phyloP scores from a whole-genome alignment of 768 basidiomycete species.

The Panus rudis region DNA sequence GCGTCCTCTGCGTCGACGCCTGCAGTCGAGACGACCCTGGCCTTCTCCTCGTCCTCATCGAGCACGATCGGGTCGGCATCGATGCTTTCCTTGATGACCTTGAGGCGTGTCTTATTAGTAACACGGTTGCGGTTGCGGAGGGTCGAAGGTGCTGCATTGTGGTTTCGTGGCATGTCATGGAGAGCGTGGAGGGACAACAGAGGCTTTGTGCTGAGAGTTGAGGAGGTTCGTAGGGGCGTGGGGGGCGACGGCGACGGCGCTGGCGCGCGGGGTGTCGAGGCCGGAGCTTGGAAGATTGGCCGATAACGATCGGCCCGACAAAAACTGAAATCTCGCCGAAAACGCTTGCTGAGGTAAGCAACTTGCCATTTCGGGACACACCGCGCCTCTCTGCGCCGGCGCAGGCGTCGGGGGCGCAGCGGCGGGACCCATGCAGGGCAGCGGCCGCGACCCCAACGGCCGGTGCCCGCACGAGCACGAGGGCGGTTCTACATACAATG shows the following conservation, averaged over 20 bases:
- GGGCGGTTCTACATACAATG: too few species aligned
- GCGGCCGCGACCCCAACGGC: too few species aligned
- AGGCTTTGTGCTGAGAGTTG: conserved; percentile 13
- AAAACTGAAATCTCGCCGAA: too few species aligned
- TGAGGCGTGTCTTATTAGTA: conserved; percentile 88
- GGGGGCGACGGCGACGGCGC: conserved; percentile 24
- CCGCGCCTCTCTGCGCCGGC: too few species aligned
- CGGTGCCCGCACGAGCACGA: too few species aligned
- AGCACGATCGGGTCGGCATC: conserved; percentile 75
- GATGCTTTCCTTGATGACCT: conserved; percentile 73
- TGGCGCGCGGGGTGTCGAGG: conserved; percentile 21
- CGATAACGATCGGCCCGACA: too few species aligned
- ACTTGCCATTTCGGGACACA: too few species aligned
- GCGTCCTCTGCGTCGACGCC: conserved; percentile 92
- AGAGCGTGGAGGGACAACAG: conserved; percentile 34
- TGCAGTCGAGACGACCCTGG: conserved; percentile 69
- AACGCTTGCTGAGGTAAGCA: too few species aligned
- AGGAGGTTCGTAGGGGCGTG: conserved; percentile 13
- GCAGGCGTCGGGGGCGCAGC: too few species aligned
- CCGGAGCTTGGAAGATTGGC: too few species aligned
- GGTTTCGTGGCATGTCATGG: conserved; percentile 87
- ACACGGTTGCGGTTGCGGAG: conserved; percentile 85
- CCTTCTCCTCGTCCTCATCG: conserved; percentile 84
- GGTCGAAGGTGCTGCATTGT: conserved; percentile 67
- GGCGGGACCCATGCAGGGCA: too few species aligned